Percentiles rank a stretch among this genome's conserved stretches.
Evolutionary conservation across 495 filamentous ascomycete species (phyloP).

Genomic region (Annulohypoxylon bovei): DNA sequence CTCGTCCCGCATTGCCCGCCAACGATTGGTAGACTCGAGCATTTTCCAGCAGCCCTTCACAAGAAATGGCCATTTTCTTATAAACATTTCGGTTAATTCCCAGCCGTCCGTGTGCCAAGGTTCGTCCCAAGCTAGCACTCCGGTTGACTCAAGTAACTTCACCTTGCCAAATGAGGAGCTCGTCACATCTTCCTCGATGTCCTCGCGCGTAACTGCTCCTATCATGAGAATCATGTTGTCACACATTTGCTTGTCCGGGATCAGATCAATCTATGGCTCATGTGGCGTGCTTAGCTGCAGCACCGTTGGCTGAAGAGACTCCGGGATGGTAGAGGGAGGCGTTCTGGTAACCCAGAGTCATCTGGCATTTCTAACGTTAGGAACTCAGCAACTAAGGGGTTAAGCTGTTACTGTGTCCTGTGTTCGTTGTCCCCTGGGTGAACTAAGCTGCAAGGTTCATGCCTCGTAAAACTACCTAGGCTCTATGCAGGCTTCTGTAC

Average conservation of each 20-base stretch:
- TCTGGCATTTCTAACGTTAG: neutral
- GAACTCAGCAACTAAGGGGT: neutral
- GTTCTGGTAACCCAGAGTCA: constrained; percentile 23
- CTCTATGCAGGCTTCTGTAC: neutral
- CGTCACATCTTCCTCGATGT: constrained; percentile 55
- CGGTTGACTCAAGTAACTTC: constrained; percentile 20
- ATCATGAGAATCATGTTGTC: constrained; percentile 60
- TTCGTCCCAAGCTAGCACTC: constrained; percentile 59
- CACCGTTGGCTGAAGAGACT: constrained; percentile 57
- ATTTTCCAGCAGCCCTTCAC: constrained; percentile 52
- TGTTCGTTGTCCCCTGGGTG: neutral
- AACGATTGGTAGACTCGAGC: constrained; percentile 54
- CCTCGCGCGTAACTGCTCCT: constrained; percentile 55
- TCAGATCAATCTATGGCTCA: constrained; percentile 65
- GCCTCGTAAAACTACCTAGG: neutral
- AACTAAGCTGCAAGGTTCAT: neutral
- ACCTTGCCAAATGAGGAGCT: constrained; percentile 11
- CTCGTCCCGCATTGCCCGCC: constrained; percentile 53
- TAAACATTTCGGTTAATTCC: constrained; percentile 57
- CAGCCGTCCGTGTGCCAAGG: constrained; percentile 55
- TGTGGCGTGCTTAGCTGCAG: constrained; percentile 56
- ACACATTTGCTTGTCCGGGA: constrained; percentile 60
- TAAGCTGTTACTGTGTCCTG: neutral
- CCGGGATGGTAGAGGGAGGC: constrained; percentile 46
- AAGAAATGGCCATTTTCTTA: constrained; percentile 55